Evolutionary conservation across 192 early-diverging fungal species (phyloP), one percentile per base, ranked within the genome.

Genomic region (Rhizophlyctis rosea): DNA sequence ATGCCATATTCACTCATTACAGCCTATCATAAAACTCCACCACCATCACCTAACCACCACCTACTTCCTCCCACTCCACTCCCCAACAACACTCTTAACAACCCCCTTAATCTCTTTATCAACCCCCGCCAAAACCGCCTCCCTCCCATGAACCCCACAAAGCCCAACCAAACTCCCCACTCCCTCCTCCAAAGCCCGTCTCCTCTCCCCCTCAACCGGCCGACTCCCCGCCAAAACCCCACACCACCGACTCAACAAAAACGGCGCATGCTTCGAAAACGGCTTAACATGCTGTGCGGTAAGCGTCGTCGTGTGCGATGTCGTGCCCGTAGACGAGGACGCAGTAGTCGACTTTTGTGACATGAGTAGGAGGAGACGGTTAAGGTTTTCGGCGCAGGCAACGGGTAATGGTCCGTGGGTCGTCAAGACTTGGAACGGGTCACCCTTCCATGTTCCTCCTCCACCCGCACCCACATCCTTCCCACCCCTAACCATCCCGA

Each of bases 161-260:
- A 90, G 61, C 64, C 86, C 85, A 62, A 90, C 54, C 16, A 90
- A 50, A 3, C 85, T 65, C 71, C 84, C 87, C 2, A 86, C 48
- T 1, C 83, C 86, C 14, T 70, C 74, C 48, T 73, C 50, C 14
- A 90, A 54, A 0, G 75, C 76, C 24, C 69, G 68, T 61, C 78
- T 81, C 16, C 30, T 31, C 9, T 28, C 61, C 5, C 48, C 24
- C 11, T 61, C 34, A 21, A 76, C 32, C n/a, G 74, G 74, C 1
- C 62, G 63, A 2, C 47, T 27, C 24, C 64, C 67, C 21, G 59
- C 44, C 53, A 87, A 87, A 36, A 88, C 81, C 23, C 73, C 60
- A 3, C 88, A 72, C 53, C 84, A 87, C 39, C 86, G 79, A 30
- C 79, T 61, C 32, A 76, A 58, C 21, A 76, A 47, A 34, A 76